Base-by-base conservation (phyloP, 2,329 filamentous ascomycete species). In the Botryotinia convoluta region DNA sequence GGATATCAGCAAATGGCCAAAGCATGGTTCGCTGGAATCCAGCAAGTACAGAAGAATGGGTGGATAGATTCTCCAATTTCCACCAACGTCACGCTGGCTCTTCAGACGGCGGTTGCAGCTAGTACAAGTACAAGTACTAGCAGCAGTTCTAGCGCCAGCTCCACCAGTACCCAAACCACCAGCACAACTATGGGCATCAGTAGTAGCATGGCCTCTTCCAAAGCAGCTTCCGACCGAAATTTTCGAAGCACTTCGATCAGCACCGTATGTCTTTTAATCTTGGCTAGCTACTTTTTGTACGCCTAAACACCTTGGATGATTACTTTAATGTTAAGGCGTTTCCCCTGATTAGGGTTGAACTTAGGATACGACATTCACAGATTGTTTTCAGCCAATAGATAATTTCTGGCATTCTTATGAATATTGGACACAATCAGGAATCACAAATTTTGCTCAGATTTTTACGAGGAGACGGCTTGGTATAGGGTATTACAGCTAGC, bases 1-100 rank as follows among this genome's bases (percentile, higher is more conserved):
- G 77, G 77, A 4, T 78, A 77, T 71, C 37, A 67, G 26, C 60
- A 72, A 42, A 77, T 78, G 72, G 77, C 75, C 0, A 54, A 69
- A 32, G 72, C 59, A 10, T 78, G 74, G 75, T 72, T 71, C 32
- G 61, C 48, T 14, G 71, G 63, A 20, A 74, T 76, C 45, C n/a
- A 68, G 14, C 20, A 74, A 10, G 73, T 71, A 0, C 68, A 62
- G 37, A 22, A 20, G 4, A 65, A 57, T 16, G 74, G 74, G 37
- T 74, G 68, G 72, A 51, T 74, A 42, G 22, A 48, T 35, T 9
- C 39, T 20, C 67, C 71, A 20, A 29, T 65, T 51, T 14, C 72
- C 7, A 64, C 37, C 1, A 73, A 44, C 42, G 35, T 42, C 54
- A 60, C 51, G 3, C 7, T 42, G 22, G 20, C 51, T 7, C 9